A percentile compares a stretch with the other conserved stretches of the same genome.
Evolutionary conservation across 1,284 basidiomycete genomes (phyloP).

Genomic region (Fomes fomentarius): DNA sequence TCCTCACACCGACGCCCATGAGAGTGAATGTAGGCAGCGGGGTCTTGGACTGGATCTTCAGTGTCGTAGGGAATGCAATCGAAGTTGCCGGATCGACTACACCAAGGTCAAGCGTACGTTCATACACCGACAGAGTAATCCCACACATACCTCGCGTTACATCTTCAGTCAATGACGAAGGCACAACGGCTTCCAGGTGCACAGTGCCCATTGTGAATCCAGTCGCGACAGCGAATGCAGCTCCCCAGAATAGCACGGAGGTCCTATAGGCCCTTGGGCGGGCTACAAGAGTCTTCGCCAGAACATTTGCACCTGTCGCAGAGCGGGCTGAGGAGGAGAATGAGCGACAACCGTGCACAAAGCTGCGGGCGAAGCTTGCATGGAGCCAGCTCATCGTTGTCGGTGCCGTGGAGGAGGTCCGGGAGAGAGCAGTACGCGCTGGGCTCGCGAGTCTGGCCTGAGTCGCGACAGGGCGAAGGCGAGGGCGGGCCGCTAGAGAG

Average conservation of each 20-base stretch:
- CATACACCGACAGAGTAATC: too few relatives aligned
- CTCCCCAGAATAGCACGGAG: constrained; percentile 33
- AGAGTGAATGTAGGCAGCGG: constrained; percentile 66
- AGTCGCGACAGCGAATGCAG: constrained; percentile 38
- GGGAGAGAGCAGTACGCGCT: not conserved
- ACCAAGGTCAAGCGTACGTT: not conserved
- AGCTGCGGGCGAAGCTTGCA: constrained; percentile 10
- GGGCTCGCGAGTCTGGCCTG: constrained; percentile 3
- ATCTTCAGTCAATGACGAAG: constrained; percentile 15
- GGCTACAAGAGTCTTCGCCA: constrained; percentile 2
- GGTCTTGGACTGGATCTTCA: constrained; percentile 63
- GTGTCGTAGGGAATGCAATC: constrained; percentile 68
- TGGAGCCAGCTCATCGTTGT: constrained; percentile 22
- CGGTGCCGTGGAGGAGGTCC: not conserved
- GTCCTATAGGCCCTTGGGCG: constrained; percentile 22
- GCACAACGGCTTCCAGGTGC: constrained; percentile 41
- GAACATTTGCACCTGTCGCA: constrained; percentile 2
- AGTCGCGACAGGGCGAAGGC: not conserved
- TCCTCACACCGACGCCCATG: constrained; percentile 82
- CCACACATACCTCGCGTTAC: constrained; percentile 30
- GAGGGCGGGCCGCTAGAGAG: not conserved
- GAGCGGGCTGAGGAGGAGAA: constrained; percentile 21
- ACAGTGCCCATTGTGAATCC: constrained; percentile 34
- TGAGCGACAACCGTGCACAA: constrained; percentile 18
- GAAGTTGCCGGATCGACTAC: constrained; percentile 73